Base-by-base conservation (phyloP, 2,329 filamentous ascomycete species). In the Stenocarpella maydis region DNA sequence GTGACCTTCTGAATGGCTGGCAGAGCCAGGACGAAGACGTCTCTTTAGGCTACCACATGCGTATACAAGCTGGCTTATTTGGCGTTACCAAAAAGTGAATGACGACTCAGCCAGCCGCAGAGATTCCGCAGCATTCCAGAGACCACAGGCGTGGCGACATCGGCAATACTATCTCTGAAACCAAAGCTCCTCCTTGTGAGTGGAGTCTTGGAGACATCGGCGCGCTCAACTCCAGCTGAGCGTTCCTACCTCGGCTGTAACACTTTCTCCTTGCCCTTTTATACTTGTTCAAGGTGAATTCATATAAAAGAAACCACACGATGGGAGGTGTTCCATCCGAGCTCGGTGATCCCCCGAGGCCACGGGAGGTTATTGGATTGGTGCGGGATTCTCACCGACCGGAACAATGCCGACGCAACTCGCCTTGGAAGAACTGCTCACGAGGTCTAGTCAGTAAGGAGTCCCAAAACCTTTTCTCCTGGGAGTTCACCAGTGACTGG, bases 271-370 rank as follows among this genome's bases (percentile, higher is more conserved):
- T 21, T 19, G 10, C 9, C 26, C 9, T 10, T 17, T 17, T 24
- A 3, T 17, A 45, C 3, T 3, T 21, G 1, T 12, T 8, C 19
- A n/a, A 26, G 24, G 39, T 17, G 12, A n/a, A 34, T 14, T 37
- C 19, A 10, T 21, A 21, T 26, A 24, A n/a, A 47, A 12, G 19
- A 24, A 9, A 31, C 12, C 4, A 34, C 19, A 21, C 37, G 15
- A 67, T 60, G 65, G 65, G 52, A 19, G 41, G 50, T 41, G 31
- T 55, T 47, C 53, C 53, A 39, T 67, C 52, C 2, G 50, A 58
- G 19, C 41, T 41, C 14, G 41, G 26, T 47, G 65, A 60, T 26
- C 39, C 53, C n/a, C 50, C 52, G 39, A 58, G 65, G 34, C 53
- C 52, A 3, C 49, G 50, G 21, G 52, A 60, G 41, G 53, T 67